Base-by-base conservation (phyloP, 805 yeast species). In the Saccharomycopsis schoenii region DNA sequence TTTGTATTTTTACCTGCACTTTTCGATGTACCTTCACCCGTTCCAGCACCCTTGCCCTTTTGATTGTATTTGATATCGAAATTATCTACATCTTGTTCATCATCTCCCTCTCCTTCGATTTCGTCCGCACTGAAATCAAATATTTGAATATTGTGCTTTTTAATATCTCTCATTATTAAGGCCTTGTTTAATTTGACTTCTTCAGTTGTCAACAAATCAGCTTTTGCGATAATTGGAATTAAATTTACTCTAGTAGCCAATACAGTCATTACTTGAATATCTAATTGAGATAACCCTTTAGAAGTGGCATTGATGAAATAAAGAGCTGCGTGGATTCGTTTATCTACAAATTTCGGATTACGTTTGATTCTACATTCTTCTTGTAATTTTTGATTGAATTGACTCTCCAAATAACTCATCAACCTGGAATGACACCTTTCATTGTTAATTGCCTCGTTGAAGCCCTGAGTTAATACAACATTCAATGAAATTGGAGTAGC, bases 291-390 rank as follows among this genome's bases (percentile, higher is more conserved):
- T 63, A 84, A 73, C 4, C 80, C 81, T 67, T 78, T 80, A 55
- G 80, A 78, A 10, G 80, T 80, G 1, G 93, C 86, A 58, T 86
- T 83, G 65, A 88, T 80, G 68, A 88, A 87, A 70, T 88, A 88
- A 56, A 88, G 72, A 64, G 86, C 80, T 8, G 83, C 84, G 69
- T 88, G 94, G 51, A 88, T 89, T 67, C 94, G 77, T 17, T 91
- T 79, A 73, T 88, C 93, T 66, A 81, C 85, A 69, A 86, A 84
- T 65, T 89, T 77, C 29, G 96, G 96, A 70, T 89, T 89, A 79
- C 97, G 85, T 72, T 81, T 81, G 65, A 91, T 89, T 65, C 93
- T 79, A 0, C 94, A 88, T 71, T 91, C 97, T 71, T 91, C 97
- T 1, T 89, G 89, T 56, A 91, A 78, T 0, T 88, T 90, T 61